Percentiles rank a stretch among this genome's conserved stretches.
Conservation (phyloP, 331 rosid genomes). For the Rhamnella rubrinervis region DNA sequence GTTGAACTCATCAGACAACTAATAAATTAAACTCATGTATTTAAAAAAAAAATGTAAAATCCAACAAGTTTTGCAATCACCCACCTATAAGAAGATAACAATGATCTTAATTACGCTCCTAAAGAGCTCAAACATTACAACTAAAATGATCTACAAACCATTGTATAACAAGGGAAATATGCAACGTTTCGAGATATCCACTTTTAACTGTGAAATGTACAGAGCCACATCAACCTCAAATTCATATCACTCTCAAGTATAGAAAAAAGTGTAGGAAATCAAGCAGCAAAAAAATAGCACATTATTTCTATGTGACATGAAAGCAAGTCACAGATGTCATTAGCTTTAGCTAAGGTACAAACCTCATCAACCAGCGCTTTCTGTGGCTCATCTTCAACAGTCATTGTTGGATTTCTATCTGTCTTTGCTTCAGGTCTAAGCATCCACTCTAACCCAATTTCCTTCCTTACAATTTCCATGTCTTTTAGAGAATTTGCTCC, state of each 20-base stretch:
- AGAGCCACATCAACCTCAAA: no score
- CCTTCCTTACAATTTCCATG: conserved; percentile 65
- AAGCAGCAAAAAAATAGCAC: no score
- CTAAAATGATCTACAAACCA: no score
- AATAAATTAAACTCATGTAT: not conserved
- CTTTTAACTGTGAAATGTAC: no score
- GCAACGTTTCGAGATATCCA: no score
- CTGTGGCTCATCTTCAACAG: conserved; percentile 34
- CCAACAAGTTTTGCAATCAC: no score
- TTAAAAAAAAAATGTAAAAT: not conserved
- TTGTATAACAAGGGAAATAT: no score
- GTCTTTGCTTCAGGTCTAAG: conserved; percentile 62
- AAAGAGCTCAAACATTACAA: no score
- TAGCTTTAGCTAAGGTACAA: conserved; percentile 11
- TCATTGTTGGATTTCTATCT: conserved; percentile 32
- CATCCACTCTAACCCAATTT: conserved; percentile 95
- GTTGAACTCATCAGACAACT: no score
- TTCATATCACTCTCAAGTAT: no score
- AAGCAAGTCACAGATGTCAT: not conserved
- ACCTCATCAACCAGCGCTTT: conserved; percentile 64
- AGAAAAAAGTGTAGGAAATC: no score
- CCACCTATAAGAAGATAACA: not conserved
- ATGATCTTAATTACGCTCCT: not conserved
- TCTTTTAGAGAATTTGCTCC: conserved; percentile 31
- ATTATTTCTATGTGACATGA: no score